These are phyloP conservation scores for Acacia concinna DNA, from an alignment of 331 rosid species.

Conservation along the genomic window DNA sequence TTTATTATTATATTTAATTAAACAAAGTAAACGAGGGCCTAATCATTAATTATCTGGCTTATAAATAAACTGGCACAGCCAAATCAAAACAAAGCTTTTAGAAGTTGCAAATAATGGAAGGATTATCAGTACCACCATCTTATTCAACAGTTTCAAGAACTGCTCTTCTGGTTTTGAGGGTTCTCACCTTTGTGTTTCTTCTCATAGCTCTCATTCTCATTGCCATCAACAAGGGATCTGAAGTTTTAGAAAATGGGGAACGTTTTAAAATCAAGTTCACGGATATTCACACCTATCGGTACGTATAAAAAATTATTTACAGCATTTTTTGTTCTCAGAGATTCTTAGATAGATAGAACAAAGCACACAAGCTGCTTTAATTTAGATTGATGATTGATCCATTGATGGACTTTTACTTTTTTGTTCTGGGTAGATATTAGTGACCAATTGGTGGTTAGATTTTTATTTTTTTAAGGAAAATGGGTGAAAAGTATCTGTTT, in stretches of 20 bases:
- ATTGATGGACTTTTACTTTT: neutral
- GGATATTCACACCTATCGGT: constrained; percentile 47
- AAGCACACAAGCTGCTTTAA: no score
- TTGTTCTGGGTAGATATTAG: neutral
- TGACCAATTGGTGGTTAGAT: no score
- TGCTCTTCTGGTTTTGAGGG: constrained; percentile 46
- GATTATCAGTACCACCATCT: constrained; percentile 23
- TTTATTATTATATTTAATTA: neutral
- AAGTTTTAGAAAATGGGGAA: neutral
- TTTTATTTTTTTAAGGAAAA: no score
- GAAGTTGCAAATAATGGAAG: neutral
- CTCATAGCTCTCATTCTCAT: constrained; percentile 56
- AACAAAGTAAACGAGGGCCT: neutral
- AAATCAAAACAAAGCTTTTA: neutral
- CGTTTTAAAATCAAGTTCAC: constrained; percentile 28
- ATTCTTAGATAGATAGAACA: neutral
- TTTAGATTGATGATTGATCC: no score
- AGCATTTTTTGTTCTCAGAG: neutral
- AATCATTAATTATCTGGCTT: neutral
- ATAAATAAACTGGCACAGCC: constrained; percentile 19
- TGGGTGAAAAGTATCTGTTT: no score
- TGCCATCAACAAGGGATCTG: constrained; percentile 25
- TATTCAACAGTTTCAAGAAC: constrained; percentile 43
- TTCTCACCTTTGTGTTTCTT: constrained; percentile 51
- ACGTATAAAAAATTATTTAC: neutral